Conservation (phyloP, 805 yeast genomes). For the Lipomyces spencermartinsiae region DNA sequence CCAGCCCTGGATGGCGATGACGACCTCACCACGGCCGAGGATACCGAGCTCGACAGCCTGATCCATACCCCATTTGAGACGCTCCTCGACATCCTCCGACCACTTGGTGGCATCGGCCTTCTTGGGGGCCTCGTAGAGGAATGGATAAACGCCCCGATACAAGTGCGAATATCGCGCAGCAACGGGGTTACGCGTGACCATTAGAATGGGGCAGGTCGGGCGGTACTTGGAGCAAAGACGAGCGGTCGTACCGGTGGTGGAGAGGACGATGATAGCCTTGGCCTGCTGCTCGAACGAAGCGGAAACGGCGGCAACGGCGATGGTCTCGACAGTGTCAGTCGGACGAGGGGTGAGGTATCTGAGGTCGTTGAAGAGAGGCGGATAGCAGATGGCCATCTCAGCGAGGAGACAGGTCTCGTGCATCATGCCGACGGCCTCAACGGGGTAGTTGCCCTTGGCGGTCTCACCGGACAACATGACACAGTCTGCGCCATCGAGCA, state of each 20-base stretch:
- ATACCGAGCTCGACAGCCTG: conserved; percentile 89
- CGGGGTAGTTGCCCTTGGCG: conserved; percentile 98
- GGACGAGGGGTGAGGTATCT: conserved; percentile 86
- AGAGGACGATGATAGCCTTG: conserved; percentile 93
- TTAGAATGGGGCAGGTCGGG: conserved; percentile 95
- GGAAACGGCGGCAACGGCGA: conserved; percentile 95
- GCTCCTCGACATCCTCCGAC: conserved; percentile 95
- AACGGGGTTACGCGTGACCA: conserved; percentile 94
- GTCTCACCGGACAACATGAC: conserved; percentile 99
- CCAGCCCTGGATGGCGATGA: conserved; percentile 98
- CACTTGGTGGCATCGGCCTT: conserved; percentile 70
- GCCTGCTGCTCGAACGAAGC: conserved; percentile 96
- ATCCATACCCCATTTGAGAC: conserved; percentile 90
- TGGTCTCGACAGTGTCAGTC: conserved; percentile 91
- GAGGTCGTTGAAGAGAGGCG: conserved; percentile 79
- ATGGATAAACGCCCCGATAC: conserved; percentile 98
- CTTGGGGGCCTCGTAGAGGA: conserved; percentile 71
- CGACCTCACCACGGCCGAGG: conserved; percentile 83
- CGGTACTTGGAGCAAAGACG: conserved; percentile 97
- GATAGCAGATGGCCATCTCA: conserved; percentile 94
- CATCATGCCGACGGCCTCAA: conserved; percentile 98
- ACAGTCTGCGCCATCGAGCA: conserved; percentile 99
- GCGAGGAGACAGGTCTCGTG: conserved; percentile 96
- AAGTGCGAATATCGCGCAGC: conserved; percentile 96
- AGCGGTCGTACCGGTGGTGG: conserved; percentile 94